Evolutionary conservation across 768 basidiomycete genomes (phyloP).

Genomic region (Tulasnella sp.): DNA sequence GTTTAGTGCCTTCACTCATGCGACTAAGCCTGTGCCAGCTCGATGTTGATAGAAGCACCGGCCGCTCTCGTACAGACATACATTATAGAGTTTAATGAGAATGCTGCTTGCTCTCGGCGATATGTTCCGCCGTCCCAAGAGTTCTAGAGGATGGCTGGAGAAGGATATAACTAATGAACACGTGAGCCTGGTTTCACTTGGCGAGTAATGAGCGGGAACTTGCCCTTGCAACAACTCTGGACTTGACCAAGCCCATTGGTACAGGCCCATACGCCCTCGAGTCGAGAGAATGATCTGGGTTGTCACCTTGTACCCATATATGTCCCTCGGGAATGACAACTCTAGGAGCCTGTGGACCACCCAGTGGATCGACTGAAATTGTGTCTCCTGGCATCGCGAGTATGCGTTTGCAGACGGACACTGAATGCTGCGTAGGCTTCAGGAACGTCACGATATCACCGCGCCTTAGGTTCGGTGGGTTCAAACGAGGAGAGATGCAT

Average conservation of each 20-base stretch:
- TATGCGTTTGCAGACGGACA: constrained; percentile 80
- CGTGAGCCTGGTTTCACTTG: background rate
- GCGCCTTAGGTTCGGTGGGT: constrained; percentile 45
- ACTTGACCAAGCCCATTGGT: constrained; percentile 70
- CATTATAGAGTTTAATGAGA: background rate
- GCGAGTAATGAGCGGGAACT: background rate
- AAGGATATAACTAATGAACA: constrained; percentile 10
- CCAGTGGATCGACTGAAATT: constrained; percentile 75
- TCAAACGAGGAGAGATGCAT: constrained; percentile 27
- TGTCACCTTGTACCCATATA: constrained; percentile 90
- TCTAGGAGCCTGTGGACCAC: constrained; percentile 50
- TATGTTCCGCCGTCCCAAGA: background rate
- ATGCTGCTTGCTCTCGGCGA: background rate
- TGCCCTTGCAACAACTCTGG: constrained; percentile 47
- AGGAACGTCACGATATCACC: constrained; percentile 74
- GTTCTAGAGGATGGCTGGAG: background rate
- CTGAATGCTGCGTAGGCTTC: constrained; percentile 64
- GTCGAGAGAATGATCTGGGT: constrained; percentile 75
- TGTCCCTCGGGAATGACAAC: constrained; percentile 79
- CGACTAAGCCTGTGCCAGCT: background rate
- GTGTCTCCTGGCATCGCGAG: constrained; percentile 87
- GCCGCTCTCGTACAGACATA: background rate
- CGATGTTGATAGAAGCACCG: no score
- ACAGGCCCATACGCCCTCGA: constrained; percentile 93
- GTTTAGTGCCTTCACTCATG: background rate